A percentile compares a stretch with the other conserved stretches of the same genome.
Conservation (phyloP, 2,329 filamentous ascomycete genomes). For the Ascochyta rabiei region DNA sequence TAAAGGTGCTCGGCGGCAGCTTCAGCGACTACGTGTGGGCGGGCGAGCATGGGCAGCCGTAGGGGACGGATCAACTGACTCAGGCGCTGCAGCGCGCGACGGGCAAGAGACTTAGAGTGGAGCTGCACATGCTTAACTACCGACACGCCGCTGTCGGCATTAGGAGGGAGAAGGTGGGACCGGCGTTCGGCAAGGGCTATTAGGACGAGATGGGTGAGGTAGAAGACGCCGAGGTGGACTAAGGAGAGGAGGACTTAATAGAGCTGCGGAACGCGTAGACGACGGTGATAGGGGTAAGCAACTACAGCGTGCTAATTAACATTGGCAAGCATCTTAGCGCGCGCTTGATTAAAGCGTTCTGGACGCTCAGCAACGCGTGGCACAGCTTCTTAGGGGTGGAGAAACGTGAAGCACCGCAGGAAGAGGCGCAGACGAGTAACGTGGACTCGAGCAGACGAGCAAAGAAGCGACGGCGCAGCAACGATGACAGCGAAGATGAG, state of each 20-base stretch:
- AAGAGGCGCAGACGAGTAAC: not conserved
- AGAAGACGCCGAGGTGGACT: slow-evolving; percentile 17
- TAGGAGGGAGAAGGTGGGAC: no score
- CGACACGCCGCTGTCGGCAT: no score
- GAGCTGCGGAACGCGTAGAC: slow-evolving; percentile 20
- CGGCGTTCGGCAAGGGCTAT: slow-evolving; percentile 17
- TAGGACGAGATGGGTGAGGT: slow-evolving; percentile 22
- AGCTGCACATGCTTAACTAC: not conserved
- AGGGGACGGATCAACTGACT: not conserved
- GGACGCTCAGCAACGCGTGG: not conserved
- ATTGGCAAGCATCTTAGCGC: slow-evolving; percentile 30
- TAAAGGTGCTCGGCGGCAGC: slow-evolving; percentile 13
- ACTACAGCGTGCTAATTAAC: slow-evolving; percentile 23
- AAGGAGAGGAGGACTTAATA: not conserved
- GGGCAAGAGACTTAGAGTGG: not conserved
- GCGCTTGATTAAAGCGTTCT: slow-evolving; percentile 24
- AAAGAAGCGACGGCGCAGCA: not conserved
- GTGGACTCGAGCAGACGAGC: not conserved
- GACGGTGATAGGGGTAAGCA: slow-evolving; percentile 13
- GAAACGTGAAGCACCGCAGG: no score
- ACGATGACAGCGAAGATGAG: not conserved
- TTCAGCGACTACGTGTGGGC: not conserved
- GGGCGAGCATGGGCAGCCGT: not conserved
- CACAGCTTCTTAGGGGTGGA: not conserved
- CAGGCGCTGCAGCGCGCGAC: not conserved